Base-by-base conservation (phyloP, 169 alveolate genomes). In the Amoebophrya sp. region DNA sequence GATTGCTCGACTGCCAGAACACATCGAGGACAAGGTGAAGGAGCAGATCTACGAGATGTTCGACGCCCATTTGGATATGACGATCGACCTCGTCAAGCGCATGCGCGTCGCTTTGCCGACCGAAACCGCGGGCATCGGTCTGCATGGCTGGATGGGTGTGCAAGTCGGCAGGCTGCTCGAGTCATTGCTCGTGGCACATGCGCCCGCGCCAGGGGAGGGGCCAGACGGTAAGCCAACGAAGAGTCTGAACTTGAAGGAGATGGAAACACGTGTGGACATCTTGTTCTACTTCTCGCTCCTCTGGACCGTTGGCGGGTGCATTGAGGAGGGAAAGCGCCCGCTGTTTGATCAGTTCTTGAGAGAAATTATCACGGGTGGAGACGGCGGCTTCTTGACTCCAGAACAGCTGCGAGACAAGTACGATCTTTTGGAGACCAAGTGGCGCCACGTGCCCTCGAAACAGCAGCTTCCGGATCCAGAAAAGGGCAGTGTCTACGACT, bases 281-380 rank as follows among this genome's bases (percentile, higher is more conserved):
- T 14, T 90, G 3, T 92, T 92, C 89, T 78, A n/a, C 77, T 92
- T 89, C 53, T n/a, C 94, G 26, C 34, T 90, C 39, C 41, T 92
- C 36, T 92, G 94, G 94, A 54, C 91, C 0, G 29, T 90, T 6
- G 94, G 94, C 0, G 94, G 91, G 36, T 41, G 90, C 41, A 33
- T 78, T 24, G 94, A 89, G 53, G 89, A 76, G 65, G 76, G 65
- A 41, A 77, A 91, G 33, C 90, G 93, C 40, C 18, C 40, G 33
- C 23, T 36, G 89, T 91, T 91, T 39, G 93, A 91, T 23, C 38
- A 0, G n/a, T 91, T 91, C 40, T 1, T 91, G 76, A 40, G 93
- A 10, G 47, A 38, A 3, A 40, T 41, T 26, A 29, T 91, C 26
- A n/a, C 78, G 40, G 90, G 90, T 6, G 65, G 65, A 6, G 65